Conservation (phyloP, 1,139 yeast genomes). For the Yamadazyma mexicana region DNA sequence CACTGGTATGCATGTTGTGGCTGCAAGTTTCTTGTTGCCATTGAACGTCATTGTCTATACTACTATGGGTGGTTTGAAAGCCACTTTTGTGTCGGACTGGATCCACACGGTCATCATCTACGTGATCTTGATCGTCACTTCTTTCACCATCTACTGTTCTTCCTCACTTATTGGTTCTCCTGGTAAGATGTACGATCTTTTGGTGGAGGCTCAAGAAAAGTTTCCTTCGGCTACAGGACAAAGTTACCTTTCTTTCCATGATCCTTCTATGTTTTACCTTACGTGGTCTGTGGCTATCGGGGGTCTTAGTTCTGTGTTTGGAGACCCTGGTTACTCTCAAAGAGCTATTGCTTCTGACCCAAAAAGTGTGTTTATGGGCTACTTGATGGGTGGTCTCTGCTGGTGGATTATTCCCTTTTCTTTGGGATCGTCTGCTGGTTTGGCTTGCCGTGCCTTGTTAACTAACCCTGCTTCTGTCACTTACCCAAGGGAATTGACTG, state of each 20-base stretch:
- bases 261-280: conserved; percentile 17
- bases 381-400: conserved; percentile 38
- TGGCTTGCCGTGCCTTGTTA: conserved; percentile 34
- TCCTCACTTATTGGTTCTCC: conserved; percentile 48
- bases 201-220: conserved; percentile 20
- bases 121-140: conserved; percentile 36
- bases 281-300: conserved; percentile 30
- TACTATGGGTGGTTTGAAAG: conserved; percentile 46
- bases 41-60: conserved; percentile 51
- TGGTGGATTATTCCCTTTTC: conserved; percentile 42
- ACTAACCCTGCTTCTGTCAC: conserved; percentile 28
- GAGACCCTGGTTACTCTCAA: conserved; percentile 42
- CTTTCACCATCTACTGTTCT: conserved; percentile 37
- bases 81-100: conserved; percentile 48
- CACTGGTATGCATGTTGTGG: conserved; percentile 20
- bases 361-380: conserved; percentile 32
- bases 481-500: conserved; percentile 25
- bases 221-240: conserved; percentile 15
- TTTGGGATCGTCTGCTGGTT: conserved; percentile 34
- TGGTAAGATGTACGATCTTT: conserved; percentile 43
- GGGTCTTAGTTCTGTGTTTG: conserved; percentile 35
- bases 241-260: conserved; percentile 16
- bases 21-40: conserved; percentile 41
- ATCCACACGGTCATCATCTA: conserved; percentile 41
- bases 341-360: conserved; percentile 44